Percentiles rank a stretch among this genome's conserved stretches.
Conservation (phyloP, 768 basidiomycete species). For the Psilocybe tampanensis region DNA sequence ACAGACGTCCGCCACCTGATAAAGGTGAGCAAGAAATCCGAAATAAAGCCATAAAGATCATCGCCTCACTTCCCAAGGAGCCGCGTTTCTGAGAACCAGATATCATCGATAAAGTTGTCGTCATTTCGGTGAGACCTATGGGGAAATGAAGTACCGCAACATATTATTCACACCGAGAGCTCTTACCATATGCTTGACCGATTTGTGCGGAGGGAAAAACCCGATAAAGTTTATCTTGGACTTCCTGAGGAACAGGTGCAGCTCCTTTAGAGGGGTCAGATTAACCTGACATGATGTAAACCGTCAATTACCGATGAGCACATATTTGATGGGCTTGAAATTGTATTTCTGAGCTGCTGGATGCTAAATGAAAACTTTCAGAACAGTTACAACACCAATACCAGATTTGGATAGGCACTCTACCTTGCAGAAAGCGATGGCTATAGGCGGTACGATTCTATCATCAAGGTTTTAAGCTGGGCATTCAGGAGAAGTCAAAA, state of each 20-base stretch:
- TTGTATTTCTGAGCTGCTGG: conserved; percentile 45
- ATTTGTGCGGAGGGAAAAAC: conserved; percentile 52
- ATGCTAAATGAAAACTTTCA: conserved; percentile 33
- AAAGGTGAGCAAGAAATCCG: neutral
- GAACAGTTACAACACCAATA: too few relatives aligned
- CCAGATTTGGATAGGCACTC: neutral
- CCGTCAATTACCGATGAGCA: conserved; percentile 41
- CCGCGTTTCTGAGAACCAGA: conserved; percentile 41
- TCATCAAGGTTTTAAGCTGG: neutral
- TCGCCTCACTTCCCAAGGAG: conserved; percentile 35
- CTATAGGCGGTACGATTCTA: conserved; percentile 52
- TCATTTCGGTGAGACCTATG: conserved; percentile 36
- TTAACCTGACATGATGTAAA: neutral
- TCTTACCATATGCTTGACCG: conserved; percentile 65
- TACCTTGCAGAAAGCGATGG: conserved; percentile 53
- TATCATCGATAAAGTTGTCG: conserved; percentile 50
- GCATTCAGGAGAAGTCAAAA: neutral
- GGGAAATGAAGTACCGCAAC: neutral
- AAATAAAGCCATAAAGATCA: too few relatives aligned
- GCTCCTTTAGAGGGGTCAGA: conserved; percentile 46
- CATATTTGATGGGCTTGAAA: conserved; percentile 38
- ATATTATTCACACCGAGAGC: neutral
- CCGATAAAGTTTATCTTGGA: conserved; percentile 46
- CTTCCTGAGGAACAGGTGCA: conserved; percentile 56
- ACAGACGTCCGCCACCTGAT: conserved; percentile 41